Conservation (phyloP, 768 basidiomycete genomes). For the Lactarius sp. region DNA sequence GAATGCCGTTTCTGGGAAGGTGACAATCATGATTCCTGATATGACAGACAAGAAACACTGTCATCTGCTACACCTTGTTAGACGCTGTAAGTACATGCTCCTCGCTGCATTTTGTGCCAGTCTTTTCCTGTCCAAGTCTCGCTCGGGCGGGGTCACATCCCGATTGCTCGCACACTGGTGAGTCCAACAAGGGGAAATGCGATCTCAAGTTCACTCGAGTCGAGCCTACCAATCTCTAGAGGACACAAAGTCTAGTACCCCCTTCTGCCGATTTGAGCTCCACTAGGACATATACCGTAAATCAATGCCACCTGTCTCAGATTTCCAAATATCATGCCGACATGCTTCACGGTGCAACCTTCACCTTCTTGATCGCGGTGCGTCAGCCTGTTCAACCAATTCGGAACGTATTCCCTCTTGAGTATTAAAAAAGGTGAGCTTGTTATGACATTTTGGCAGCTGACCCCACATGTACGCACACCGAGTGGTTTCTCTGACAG, state of each 20-base stretch:
- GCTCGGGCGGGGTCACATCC: neutral
- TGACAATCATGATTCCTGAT: conserved; percentile 7
- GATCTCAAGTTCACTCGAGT: neutral
- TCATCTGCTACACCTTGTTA: conserved; percentile 10
- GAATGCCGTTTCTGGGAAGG: conserved; percentile 13
- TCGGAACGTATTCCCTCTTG: neutral
- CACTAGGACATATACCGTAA: conserved; percentile 18
- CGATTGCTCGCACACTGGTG: neutral
- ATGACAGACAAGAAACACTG: neutral
- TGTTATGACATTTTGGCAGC: neutral
- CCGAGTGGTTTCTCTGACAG: conserved; percentile 40
- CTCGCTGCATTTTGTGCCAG: neutral
- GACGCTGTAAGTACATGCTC: neutral
- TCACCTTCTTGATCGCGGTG: conserved; percentile 11
- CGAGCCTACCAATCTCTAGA: neutral
- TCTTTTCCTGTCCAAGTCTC: neutral
- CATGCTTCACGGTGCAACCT: conserved; percentile 7
- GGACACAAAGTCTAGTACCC: neutral
- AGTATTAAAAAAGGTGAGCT: conserved; percentile 13
- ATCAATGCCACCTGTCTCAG: conserved; percentile 18
- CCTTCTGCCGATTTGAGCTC: conserved; percentile 1
- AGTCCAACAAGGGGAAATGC: neutral
- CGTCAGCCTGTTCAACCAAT: conserved; percentile 5
- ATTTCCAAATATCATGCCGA: conserved; percentile 25
- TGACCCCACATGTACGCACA: conserved; percentile 24